Evolutionary conservation across 164 flowering plant genomes (phyloP), one percentile per base, ranked within the genome.

Genomic region (Annona squamosa): DNA sequence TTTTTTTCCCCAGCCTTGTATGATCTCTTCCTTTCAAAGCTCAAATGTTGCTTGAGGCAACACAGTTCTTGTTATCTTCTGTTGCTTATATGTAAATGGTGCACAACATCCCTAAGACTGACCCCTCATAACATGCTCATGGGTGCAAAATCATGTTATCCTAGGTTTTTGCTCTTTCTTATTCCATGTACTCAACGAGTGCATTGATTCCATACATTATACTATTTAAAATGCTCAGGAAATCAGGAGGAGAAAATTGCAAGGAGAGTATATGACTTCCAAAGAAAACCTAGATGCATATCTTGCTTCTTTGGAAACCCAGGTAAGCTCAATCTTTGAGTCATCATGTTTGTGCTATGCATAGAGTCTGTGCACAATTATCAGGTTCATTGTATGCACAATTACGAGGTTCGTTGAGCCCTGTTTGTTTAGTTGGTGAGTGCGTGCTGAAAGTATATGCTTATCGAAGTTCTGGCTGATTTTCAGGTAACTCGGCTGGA

Each of bases 401-500:
- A 9, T 52, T 52, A 9, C 7, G 9, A 16, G 59, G 59, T 52
- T 9, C 13, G 59, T 2, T 52, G 59, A 16, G 59, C 59, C 59
- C 59, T 52, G 59, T 52, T 16, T 52, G 59, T 9, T 10, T 16
- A 6, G 18, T 9, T 72, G 63, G 59, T 52, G 59, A 10, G 9
- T 7, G 9, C 59, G 13, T 52, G 59, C 13, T 52, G 59, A 10
- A 52, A 52, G 13, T 16, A 52, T 16, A 48, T 5, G 59, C 12
- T 64, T 42, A 44, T 10, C 48, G 26, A 47, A 42, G 4, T 71
- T 47, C 12, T 48, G 63, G 65, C 71, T 70, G 5, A 44, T 71
- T 82, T 65, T 72, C 84, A 92, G 98, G 91, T 89, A 46, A 67
- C 77, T 46, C 79, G 81, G 67, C 46, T 89, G 79, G 88, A 91